Percentiles rank a stretch among this genome's conserved stretches.
These are phyloP conservation scores for Mycena haematopus DNA, from an alignment of 768 basidiomycete genomes.

Conservation along the genomic window DNA sequence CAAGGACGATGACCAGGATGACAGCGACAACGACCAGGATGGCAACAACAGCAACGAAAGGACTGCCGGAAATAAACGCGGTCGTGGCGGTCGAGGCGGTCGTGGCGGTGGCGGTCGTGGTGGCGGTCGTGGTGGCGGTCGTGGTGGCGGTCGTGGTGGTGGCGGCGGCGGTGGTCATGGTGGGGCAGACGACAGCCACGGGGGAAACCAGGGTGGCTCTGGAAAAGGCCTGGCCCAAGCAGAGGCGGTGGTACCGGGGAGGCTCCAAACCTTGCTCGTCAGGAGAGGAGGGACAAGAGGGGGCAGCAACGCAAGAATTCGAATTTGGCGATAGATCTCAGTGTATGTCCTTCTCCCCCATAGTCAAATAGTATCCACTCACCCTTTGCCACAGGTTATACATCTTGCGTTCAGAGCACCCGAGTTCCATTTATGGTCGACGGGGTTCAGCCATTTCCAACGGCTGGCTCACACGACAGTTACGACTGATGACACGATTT, in stretches of 20 bases:
- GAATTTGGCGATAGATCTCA: neutral
- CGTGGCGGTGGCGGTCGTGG: neutral
- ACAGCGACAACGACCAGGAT: neutral
- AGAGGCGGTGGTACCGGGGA: neutral
- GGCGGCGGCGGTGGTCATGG: neutral
- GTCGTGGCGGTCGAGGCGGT: neutral
- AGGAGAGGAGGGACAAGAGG: neutral
- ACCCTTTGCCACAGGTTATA: neutral
- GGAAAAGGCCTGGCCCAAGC: neutral
- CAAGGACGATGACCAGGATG: neutral
- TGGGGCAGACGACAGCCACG: neutral
- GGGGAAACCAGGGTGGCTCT: neutral
- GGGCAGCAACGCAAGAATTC: neutral
- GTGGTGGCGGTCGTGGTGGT: too few species aligned
- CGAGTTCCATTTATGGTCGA: slow-evolving; percentile 13
- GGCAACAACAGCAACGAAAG: neutral
- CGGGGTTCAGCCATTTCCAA: slow-evolving; percentile 14
- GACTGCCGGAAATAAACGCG: neutral
- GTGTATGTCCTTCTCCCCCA: neutral
- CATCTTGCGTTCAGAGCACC: slow-evolving; percentile 18
- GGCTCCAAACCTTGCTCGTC: neutral
- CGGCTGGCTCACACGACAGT: neutral
- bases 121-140: too few species aligned
- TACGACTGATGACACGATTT: neutral
- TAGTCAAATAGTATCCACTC: neutral